phyloP scores from a whole-genome alignment of 2,329 filamentous ascomycete genomes.

The Xylaria hypoxylon region DNA sequence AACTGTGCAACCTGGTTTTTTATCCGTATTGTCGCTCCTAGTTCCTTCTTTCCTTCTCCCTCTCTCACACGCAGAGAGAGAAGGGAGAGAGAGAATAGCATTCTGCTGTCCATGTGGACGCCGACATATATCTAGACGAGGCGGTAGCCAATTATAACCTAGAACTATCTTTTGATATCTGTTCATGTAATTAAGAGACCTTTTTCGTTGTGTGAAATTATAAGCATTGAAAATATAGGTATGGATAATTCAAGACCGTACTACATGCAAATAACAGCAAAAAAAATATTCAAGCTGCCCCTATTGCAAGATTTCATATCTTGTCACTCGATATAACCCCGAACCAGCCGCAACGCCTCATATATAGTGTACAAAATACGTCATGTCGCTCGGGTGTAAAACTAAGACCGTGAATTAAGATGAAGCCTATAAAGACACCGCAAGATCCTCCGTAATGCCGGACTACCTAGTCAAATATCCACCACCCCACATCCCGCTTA shows the following conservation, averaged over 20 bases:
- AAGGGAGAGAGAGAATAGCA: too few relatives aligned
- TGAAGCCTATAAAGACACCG: conserved; percentile 2
- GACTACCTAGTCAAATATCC: neutral
- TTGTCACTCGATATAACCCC: neutral
- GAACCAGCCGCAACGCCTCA: neutral
- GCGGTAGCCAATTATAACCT: neutral
- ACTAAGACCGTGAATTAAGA: conserved; percentile 10
- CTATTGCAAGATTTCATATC: neutral
- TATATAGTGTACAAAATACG: neutral
- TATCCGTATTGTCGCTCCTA: neutral
- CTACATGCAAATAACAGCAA: neutral
- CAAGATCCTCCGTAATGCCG: neutral
- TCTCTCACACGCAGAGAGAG: too few relatives aligned
- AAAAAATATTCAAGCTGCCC: neutral
- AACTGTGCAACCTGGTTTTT: neutral
- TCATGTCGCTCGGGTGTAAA: conserved; percentile 5
- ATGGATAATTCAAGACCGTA: neutral
- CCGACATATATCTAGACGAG: neutral
- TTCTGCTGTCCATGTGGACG: neutral
- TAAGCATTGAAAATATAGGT: too few relatives aligned
- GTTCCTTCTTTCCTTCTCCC: neutral
- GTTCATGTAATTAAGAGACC: neutral
- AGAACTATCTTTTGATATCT: neutral
- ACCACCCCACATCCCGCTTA: neutral
- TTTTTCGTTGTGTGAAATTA: too few relatives aligned